phyloP scores from a whole-genome alignment of 2,329 filamentous ascomycete species.

The Xylaria sp. region DNA sequence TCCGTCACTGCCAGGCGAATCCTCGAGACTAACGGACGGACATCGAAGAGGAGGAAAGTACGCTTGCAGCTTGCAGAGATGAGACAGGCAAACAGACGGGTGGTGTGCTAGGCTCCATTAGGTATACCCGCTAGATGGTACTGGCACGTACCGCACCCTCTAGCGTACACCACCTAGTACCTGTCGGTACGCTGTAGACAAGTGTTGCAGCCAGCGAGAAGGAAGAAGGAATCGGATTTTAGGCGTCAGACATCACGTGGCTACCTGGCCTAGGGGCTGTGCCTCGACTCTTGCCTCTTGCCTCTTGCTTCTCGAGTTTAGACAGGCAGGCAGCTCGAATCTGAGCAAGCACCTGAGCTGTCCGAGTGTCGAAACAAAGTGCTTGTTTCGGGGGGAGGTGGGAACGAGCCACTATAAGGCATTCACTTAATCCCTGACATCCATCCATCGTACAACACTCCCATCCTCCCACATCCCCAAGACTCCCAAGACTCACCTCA shows the following conservation, averaged over 20 bases:
- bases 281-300: conserved; percentile 8
- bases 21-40: neutral
- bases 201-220: conserved; percentile 3
- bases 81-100: conserved; percentile 6
- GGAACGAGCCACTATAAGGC: conserved; percentile 29
- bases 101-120: conserved; percentile 13
- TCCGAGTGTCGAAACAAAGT: conserved; percentile 18
- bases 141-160: neutral
- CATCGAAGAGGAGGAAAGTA: conserved; percentile 17
- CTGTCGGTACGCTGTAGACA: neutral
- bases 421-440: conserved; percentile 6
- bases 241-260: conserved; percentile 28
- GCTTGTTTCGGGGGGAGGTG: conserved; percentile 21
- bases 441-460: conserved; percentile 11
- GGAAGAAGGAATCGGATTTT: conserved; percentile 12
- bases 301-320: conserved; percentile 21
- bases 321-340: conserved; percentile 11
- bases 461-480: conserved; percentile 18
- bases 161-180: neutral
- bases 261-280: conserved; percentile 27
- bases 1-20: conserved; percentile 8
- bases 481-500: conserved; percentile 24
- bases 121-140: neutral
- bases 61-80: neutral
- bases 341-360: conserved; percentile 5